Evolutionary conservation across 371 early-diverging fungal species (phyloP).

Genomic region (Mucor mucedo): DNA sequence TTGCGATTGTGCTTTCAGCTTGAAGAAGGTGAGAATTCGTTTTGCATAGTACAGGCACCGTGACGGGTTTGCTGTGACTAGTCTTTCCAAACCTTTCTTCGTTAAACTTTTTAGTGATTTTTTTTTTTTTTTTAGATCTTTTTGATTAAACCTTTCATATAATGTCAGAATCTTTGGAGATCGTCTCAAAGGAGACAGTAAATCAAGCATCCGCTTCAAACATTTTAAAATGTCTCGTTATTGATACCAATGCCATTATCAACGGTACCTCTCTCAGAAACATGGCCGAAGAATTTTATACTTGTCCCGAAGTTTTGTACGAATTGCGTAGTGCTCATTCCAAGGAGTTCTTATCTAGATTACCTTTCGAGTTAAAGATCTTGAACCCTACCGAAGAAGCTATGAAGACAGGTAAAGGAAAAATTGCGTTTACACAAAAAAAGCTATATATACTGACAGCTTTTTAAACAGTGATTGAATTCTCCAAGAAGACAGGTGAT

Average conservation of each 20-base stretch:
- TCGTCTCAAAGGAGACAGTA: neutral
- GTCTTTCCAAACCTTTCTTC: neutral
- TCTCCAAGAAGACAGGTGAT: slow-evolving; percentile 94
- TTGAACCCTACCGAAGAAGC: slow-evolving; percentile 79
- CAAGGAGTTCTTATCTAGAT: slow-evolving; percentile 65
- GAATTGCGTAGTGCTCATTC: slow-evolving; percentile 87
- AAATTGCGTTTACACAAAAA: no score
- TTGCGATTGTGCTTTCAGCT: no score
- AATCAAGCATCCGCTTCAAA: neutral
- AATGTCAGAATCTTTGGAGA: slow-evolving; percentile 17
- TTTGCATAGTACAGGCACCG: neutral
- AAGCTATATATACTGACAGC: neutral
- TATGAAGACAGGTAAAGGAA: slow-evolving; percentile 67
- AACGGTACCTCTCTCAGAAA: slow-evolving; percentile 47
- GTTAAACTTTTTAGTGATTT: slow-evolving; percentile 2
- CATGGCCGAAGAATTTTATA: slow-evolving; percentile 78
- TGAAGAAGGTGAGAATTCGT: neutral
- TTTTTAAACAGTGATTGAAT: slow-evolving; percentile 66
- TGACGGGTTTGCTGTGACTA: neutral
- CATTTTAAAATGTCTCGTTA: slow-evolving; percentile 50
- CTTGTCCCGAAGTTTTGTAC: slow-evolving; percentile 86
- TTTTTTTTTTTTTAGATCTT: slow-evolving; percentile 7
- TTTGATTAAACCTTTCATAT: neutral
- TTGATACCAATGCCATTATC: slow-evolving; percentile 71
- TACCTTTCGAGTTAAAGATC: slow-evolving; percentile 71